A percentile compares a stretch with the other conserved stretches of the same genome.
Conservation (phyloP, 768 basidiomycete species). For the Boletus huronensis region DNA sequence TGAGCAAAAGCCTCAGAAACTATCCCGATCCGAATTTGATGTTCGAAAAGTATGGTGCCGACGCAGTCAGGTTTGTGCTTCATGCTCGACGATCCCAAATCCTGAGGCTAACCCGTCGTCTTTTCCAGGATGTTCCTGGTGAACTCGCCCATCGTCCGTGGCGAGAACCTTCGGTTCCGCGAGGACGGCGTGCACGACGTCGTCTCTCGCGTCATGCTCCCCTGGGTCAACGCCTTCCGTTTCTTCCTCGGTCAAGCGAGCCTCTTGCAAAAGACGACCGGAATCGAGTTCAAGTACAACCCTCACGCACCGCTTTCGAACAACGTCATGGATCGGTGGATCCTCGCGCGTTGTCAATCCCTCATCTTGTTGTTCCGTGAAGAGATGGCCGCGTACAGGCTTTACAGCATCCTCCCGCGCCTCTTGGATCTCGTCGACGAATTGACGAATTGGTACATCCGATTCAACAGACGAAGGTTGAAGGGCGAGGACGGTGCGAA, state of each 20-base stretch:
- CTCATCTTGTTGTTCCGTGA: constrained; percentile 86
- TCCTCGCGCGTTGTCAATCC: constrained; percentile 96
- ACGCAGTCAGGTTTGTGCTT: constrained; percentile 73
- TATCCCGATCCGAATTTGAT: constrained; percentile 94
- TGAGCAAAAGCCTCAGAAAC: constrained; percentile 97
- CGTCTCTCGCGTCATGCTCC: constrained; percentile 91
- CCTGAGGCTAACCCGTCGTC: background rate
- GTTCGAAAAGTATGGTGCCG: constrained; percentile 90
- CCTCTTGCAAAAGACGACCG: constrained; percentile 76
- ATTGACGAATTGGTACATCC: constrained; percentile 99
- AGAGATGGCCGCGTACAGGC: constrained; percentile 96
- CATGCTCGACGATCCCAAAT: background rate
- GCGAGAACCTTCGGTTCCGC: constrained; percentile 95
- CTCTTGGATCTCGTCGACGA: constrained; percentile 91
- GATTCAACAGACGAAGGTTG: constrained; percentile 92
- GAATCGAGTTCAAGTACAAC: constrained; percentile 80
- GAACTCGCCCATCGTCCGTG: constrained; percentile 97
- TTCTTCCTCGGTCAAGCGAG: constrained; percentile 97
- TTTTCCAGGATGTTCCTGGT: constrained; percentile 87
- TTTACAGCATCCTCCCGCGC: constrained; percentile 97
- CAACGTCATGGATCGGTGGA: constrained; percentile 99
- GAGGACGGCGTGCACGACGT: constrained; percentile 98
- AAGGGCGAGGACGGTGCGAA: constrained; percentile 93
- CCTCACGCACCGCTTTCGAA: constrained; percentile 76
- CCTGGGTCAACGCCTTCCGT: constrained; percentile 98